Base-by-base conservation (phyloP, 768 basidiomycete species). In the Sporobolomyces phaffii region DNA sequence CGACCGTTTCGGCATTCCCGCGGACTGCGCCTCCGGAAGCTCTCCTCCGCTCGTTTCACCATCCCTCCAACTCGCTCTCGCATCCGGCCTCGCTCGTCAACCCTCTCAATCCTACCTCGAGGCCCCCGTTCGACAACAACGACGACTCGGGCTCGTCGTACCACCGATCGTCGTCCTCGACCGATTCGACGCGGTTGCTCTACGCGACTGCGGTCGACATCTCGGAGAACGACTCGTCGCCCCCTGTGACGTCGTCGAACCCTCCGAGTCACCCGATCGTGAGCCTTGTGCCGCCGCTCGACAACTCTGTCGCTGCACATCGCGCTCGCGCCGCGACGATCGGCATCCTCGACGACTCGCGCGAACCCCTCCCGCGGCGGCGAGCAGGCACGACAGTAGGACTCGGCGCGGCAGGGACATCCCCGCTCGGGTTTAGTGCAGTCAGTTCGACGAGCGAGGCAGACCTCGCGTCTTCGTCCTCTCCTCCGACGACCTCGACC, bases 311-410 rank as follows among this genome's bases (percentile, higher is more conserved):
- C 26, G 22, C 50, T 36, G 47, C 41, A 26, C 20, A 40, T 3
- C 58, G 70, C 22, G 64, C 67, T 1, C 54, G 71, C 13, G 57
- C 71, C 0, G 71, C 71, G 18, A 72, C 71, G 38, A 65, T 72
- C 47, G 66, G 64, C 1, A 68, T 57, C 60, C 29, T 68, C 11
- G 63, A 72, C 60, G 70, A 65, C 33, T 33, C 31, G 24, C 34
- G 56, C 22, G 62, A 56, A 36, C n/a, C 62, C 38, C 33, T 54
- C 45, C 60, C 48, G 26, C 48, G 70, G 22, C 28, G 56, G 45
- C 40, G 70, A 40, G 66, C 70, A 0, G 70, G 70, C 2, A 72
- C 70, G 40, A 62, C 70, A 7, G 50, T 43, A 7, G 70, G 65
- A 3, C 40, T 68, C 31, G 45, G 60, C 38, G 50, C 54, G 5